Evolutionary conservation across 2,329 filamentous ascomycete genomes (phyloP).

Genomic region (Pseudophaeomoniella oleicola): DNA sequence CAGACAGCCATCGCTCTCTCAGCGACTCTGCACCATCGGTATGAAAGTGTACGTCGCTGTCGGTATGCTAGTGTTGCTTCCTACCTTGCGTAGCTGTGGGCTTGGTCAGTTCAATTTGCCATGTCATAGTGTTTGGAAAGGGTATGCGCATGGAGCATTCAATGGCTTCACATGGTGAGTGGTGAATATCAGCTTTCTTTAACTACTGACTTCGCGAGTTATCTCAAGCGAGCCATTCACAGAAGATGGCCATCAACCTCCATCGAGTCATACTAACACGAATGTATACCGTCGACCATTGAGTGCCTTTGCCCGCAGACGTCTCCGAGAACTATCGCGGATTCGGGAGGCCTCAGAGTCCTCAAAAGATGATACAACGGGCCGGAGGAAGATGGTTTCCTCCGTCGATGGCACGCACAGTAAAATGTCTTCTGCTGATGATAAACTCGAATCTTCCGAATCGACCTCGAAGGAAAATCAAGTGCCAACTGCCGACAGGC

Average conservation of each 20-base stretch:
- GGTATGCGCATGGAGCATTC: too few species aligned
- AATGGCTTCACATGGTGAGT: background rate
- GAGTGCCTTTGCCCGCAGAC: slow-evolving; percentile 8
- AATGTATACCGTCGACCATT: slow-evolving; percentile 7
- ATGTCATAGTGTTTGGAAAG: too few species aligned
- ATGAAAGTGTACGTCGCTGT: too few species aligned
- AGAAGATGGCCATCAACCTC: too few species aligned
- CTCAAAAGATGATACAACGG: slow-evolving; percentile 4
- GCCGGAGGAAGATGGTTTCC: slow-evolving; percentile 1
- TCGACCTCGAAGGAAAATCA: background rate
- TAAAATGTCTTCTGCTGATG: too few species aligned
- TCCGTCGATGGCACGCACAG: background rate
- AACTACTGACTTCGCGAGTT: too few species aligned
- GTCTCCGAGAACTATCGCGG: slow-evolving; percentile 9
- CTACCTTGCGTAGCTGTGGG: too few species aligned
- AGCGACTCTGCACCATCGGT: too few species aligned
- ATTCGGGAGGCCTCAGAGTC: slow-evolving; percentile 11
- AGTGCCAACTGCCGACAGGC: background rate
- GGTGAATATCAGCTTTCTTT: too few species aligned
- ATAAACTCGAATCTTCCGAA: background rate
- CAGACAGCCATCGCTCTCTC: slow-evolving; percentile 4
- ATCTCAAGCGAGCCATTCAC: too few species aligned
- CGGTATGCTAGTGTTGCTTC: too few species aligned
- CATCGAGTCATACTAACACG: slow-evolving; percentile 5
- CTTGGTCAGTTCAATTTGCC: too few species aligned